A percentile compares a stretch with the other conserved stretches of the same genome.
Evolutionary conservation across 1,284 basidiomycete species (phyloP).

Genomic region (Tremellales sp.): DNA sequence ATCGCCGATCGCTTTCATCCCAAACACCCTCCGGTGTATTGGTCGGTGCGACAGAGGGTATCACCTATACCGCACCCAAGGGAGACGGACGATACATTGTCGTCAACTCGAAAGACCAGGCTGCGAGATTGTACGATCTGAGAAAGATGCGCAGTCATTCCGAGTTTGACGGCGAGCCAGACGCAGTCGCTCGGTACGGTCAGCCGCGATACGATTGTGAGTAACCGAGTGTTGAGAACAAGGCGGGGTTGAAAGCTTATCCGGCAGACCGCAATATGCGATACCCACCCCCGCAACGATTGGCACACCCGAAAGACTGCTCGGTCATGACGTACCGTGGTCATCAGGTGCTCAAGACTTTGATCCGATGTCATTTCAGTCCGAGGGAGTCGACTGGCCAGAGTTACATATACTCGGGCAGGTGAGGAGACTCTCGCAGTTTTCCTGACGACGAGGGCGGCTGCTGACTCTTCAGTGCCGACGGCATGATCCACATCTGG

Average conservation of each 20-base stretch:
- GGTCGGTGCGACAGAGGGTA: slow-evolving; percentile 91
- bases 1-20: slow-evolving; percentile 79
- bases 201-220: slow-evolving; percentile 66
- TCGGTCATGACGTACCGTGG: slow-evolving; percentile 95
- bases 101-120: slow-evolving; percentile 97
- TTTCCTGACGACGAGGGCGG: background rate
- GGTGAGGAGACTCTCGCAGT: slow-evolving; percentile 16
- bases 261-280: slow-evolving; percentile 63
- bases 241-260: too few relatives aligned
- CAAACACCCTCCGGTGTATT: slow-evolving; percentile 85
- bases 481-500: slow-evolving; percentile 69
- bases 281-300: slow-evolving; percentile 36
- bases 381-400: slow-evolving; percentile 85
- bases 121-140: slow-evolving; percentile 87
- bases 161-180: slow-evolving; percentile 61
- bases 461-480: slow-evolving; percentile 16
- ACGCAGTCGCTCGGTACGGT: slow-evolving; percentile 56
- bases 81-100: slow-evolving; percentile 91
- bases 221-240: slow-evolving; percentile 47
- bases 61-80: slow-evolving; percentile 81
- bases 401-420: slow-evolving; percentile 88
- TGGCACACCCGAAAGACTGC: slow-evolving; percentile 76
- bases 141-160: slow-evolving; percentile 78
- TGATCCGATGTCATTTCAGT: slow-evolving; percentile 94
- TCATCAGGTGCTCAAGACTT: slow-evolving; percentile 83